Percentiles rank a stretch among this genome's conserved stretches.
Evolutionary conservation across 805 yeast genomes (phyloP).

Genomic region (Yamadazyma tumulicola): DNA sequence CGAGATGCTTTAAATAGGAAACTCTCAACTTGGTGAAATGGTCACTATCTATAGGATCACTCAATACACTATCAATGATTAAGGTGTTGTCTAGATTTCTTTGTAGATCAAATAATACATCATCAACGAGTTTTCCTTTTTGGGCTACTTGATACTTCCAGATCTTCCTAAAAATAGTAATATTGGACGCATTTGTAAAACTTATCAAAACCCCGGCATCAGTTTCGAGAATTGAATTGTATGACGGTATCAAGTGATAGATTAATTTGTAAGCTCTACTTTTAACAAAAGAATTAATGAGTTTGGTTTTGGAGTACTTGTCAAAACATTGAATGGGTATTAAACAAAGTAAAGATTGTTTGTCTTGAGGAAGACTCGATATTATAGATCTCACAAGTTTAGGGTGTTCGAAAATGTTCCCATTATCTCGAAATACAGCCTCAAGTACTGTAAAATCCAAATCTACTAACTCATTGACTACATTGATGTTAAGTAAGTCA

Average conservation of each 20-base stretch:
- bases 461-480: too few species aligned
- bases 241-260: conserved; percentile 46
- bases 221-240: conserved; percentile 49
- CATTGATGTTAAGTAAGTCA: too few species aligned
- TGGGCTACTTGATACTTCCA: conserved; percentile 1
- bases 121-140: not conserved
- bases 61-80: not conserved
- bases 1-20: not conserved
- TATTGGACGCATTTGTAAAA: conserved; percentile 1
- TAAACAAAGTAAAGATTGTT: conserved; percentile 7
- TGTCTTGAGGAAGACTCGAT: not conserved
- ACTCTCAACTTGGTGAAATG: not conserved
- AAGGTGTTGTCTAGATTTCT: not conserved
- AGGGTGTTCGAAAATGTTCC: conserved; percentile 1
- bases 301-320: conserved; percentile 1
- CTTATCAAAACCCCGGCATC: conserved; percentile 1
- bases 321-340: conserved; percentile 52
- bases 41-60: not conserved
- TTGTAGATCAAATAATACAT: not conserved
- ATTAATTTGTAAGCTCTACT: conserved; percentile 2
- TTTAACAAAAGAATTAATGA: conserved; percentile 22
- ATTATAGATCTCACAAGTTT: conserved; percentile 1
- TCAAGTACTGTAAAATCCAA: not conserved
- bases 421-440: not conserved
- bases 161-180: conserved; percentile 3